Base-by-base conservation (phyloP, 805 yeast species). In the Suhomyces sp. region DNA sequence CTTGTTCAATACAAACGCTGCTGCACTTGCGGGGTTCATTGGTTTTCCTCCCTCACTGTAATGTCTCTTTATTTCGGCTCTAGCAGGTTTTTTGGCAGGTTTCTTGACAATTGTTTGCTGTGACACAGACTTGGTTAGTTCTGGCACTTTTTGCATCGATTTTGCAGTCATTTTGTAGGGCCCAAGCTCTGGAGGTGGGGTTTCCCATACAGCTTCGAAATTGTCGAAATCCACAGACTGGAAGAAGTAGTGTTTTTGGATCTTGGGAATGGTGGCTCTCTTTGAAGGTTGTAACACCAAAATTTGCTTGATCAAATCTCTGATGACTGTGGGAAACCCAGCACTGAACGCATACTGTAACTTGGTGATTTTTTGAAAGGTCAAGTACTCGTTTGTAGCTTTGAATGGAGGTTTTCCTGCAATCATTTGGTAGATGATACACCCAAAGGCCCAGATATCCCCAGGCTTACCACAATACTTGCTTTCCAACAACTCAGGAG, bases 351-450 rank as follows among this genome's bases (percentile, higher is more conserved):
- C 94, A 69, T 79, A 88, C 62, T 88, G 93, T 47, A 86, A 74
- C 65, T 88, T 88, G 60, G 88, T 83, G 54, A 88, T 87, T 63
- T 88, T 88, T 64, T 88, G 96, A 65, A 88, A 88, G 0, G 93
- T 88, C 53, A 86, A 70, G 62, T 88, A 88, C 63, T 88, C 96
- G 64, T 88, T 88, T 0, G 90, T 79, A 1, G 92, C 96, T 63
- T 87, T 88, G 67, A 88, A 88, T 4, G 96, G 96, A 0, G 90
- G 89, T 52, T 79, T 81, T 4, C 87, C 87, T 0, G 85, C 85
- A 56, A 82, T 79, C 85, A 82, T 79, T 60, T 82, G 87, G 59
- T 80, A 82, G 8, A 82, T 63, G 8, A 82, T 77, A 64, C 87
- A 82, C 2, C 85, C 87, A 56, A 80, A 73, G 0, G 87, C 85